A percentile compares a stretch with the other conserved stretches of the same genome.
These are phyloP conservation scores for Chytriomyces confervae DNA, from an alignment of 192 early-diverging fungal genomes.

Conservation along the genomic window DNA sequence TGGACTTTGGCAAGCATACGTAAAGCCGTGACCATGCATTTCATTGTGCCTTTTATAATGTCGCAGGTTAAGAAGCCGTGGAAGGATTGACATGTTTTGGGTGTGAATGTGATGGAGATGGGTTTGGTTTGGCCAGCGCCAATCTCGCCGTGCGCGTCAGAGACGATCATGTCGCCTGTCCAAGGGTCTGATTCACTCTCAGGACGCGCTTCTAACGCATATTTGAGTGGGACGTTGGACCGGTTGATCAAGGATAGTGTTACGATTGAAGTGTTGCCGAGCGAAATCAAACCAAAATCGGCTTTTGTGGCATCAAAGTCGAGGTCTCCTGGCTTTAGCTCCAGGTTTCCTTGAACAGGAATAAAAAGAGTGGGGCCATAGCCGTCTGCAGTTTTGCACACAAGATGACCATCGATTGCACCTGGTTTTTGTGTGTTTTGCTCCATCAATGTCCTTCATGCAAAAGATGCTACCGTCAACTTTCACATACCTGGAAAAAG, in stretches of 20 bases:
- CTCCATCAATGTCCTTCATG: background rate
- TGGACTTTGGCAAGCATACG: conserved; percentile 44
- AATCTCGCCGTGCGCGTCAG: background rate
- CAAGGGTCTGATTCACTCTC: too few relatives aligned
- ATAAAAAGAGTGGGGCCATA: conserved; percentile 40
- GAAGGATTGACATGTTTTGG: conserved; percentile 49
- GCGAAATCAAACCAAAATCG: conserved; percentile 57
- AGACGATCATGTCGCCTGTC: background rate
- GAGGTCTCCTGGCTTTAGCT: conserved; percentile 33
- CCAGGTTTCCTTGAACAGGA: conserved; percentile 38
- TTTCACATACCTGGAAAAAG: conserved; percentile 32
- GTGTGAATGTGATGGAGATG: conserved; percentile 36
- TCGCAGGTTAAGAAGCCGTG: conserved; percentile 40
- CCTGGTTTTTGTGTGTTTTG: conserved; percentile 5
- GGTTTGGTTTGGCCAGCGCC: background rate
- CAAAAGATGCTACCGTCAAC: background rate
- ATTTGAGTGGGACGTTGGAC: conserved; percentile 37
- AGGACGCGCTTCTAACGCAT: conserved; percentile 25
- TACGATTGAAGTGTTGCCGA: conserved; percentile 37
- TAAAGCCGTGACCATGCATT: conserved; percentile 22
- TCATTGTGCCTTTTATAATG: conserved; percentile 18
- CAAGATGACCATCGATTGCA: conserved; percentile 36
- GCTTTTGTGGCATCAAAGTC: conserved; percentile 40
- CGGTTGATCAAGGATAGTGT: conserved; percentile 46
- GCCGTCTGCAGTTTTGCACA: conserved; percentile 44